A percentile compares a stretch with the other conserved stretches of the same genome.
Conservation (phyloP, 2,329 filamentous ascomycete species). For the Alternaria sp. region DNA sequence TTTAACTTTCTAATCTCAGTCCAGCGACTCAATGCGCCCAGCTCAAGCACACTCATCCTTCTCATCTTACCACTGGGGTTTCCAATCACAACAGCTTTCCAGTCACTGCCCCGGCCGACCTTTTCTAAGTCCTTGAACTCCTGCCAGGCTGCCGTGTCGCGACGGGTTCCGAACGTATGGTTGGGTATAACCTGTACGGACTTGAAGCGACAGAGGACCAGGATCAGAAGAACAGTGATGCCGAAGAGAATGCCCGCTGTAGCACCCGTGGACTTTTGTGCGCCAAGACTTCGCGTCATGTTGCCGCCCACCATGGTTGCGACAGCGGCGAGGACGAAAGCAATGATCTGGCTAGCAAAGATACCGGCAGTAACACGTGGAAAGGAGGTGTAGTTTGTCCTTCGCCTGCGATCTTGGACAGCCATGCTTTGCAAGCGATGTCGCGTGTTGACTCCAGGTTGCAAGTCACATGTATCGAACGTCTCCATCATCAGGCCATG, state of each 20-base stretch:
- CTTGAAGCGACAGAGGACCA: slow-evolving; percentile 69
- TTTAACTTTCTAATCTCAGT: slow-evolving; percentile 68
- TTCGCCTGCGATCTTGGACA: slow-evolving; percentile 52
- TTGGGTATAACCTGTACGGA: slow-evolving; percentile 72
- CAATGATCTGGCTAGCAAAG: slow-evolving; percentile 71
- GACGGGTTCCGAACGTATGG: slow-evolving; percentile 53
- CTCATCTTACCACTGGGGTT: slow-evolving; percentile 72
- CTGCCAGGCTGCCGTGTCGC: slow-evolving; percentile 40
- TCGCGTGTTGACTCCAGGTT: slow-evolving; percentile 68
- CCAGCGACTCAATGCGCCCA: slow-evolving; percentile 72
- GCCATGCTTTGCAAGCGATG: slow-evolving; percentile 56
- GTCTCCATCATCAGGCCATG: slow-evolving; percentile 80
- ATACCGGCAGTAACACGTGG: slow-evolving; percentile 75
- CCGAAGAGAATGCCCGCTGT: slow-evolving; percentile 71
- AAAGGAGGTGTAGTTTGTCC: slow-evolving; percentile 77
- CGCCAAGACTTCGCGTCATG: slow-evolving; percentile 69
- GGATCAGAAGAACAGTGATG: slow-evolving; percentile 68
- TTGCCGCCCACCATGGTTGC: slow-evolving; percentile 73
- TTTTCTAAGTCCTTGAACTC: slow-evolving; percentile 49
- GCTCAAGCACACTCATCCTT: slow-evolving; percentile 73
- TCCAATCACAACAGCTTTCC: slow-evolving; percentile 73
- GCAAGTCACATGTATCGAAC: slow-evolving; percentile 80
- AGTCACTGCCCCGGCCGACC: slow-evolving; percentile 57
- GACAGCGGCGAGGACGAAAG: slow-evolving; percentile 71
- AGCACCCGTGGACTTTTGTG: slow-evolving; percentile 71